phyloP scores from a whole-genome alignment of 352 stramenopile species.

The Globisporangium parvum region DNA sequence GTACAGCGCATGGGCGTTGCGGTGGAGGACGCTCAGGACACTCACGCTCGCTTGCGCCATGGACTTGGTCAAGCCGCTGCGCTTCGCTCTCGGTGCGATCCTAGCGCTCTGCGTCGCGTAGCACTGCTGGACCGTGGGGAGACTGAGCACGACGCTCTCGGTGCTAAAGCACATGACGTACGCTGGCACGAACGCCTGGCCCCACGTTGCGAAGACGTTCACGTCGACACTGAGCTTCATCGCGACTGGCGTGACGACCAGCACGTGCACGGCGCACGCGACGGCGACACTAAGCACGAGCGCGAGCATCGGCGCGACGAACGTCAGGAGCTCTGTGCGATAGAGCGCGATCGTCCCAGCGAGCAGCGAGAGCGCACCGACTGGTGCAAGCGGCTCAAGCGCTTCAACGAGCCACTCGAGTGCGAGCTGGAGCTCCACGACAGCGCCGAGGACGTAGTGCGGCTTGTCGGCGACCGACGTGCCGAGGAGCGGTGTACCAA shows the following conservation, averaged over 20 bases:
- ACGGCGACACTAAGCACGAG: slow-evolving; percentile 30
- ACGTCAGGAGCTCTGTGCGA: slow-evolving; percentile 31
- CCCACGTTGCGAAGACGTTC: slow-evolving; percentile 17
- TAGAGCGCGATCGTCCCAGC: slow-evolving; percentile 32
- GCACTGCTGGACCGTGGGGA: slow-evolving; percentile 31
- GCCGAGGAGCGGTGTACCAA: too few species aligned
- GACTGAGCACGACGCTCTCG: slow-evolving; percentile 25
- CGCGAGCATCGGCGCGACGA: slow-evolving; percentile 27
- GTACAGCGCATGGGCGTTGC: slow-evolving; percentile 37
- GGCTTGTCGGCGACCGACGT: slow-evolving; percentile 16
- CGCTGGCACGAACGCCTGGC: slow-evolving; percentile 23
- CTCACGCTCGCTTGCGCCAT: slow-evolving; percentile 23
- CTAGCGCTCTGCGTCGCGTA: slow-evolving; percentile 18
- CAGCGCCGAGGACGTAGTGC: slow-evolving; percentile 32
- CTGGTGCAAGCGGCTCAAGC: slow-evolving; percentile 28
- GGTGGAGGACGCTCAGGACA: slow-evolving; percentile 20
- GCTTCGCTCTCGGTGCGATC: slow-evolving; percentile 3
- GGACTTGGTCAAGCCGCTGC: slow-evolving; percentile 30
- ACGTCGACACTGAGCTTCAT: slow-evolving; percentile 22
- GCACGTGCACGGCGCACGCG: slow-evolving; percentile 23
- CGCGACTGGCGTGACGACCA: slow-evolving; percentile 26
- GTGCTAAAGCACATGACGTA: slow-evolving; percentile 34
- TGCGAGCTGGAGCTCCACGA: slow-evolving; percentile 42
- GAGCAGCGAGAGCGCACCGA: slow-evolving; percentile 33
- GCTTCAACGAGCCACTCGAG: slow-evolving; percentile 38